A percentile compares a stretch with the other conserved stretches of the same genome.
Evolutionary conservation across 495 filamentous ascomycete genomes (phyloP).

Genomic region (Podospora comata): DNA sequence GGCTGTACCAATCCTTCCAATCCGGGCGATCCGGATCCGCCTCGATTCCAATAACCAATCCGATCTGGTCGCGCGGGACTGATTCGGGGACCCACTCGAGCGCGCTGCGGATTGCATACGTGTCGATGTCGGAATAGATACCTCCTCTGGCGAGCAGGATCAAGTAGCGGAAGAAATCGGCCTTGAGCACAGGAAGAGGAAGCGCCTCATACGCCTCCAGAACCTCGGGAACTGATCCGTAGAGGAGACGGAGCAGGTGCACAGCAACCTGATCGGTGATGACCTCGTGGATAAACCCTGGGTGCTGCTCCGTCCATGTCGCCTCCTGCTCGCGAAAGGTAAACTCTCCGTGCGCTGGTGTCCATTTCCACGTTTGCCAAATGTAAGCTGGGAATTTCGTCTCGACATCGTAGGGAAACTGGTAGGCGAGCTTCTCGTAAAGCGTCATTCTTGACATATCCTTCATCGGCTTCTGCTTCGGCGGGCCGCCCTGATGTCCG

Average conservation of each 20-base stretch:
- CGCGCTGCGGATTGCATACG: conserved; percentile 74
- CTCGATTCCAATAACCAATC: conserved; percentile 90
- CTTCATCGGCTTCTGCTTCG: conserved; percentile 43
- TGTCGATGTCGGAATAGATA: conserved; percentile 97
- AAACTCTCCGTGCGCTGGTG: conserved; percentile 78
- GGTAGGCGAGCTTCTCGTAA: conserved; percentile 81
- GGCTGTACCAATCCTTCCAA: conserved; percentile 94
- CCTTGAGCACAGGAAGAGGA: conserved; percentile 85
- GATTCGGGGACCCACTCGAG: conserved; percentile 80
- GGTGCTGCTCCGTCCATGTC: conserved; percentile 86
- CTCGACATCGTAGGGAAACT: conserved; percentile 88
- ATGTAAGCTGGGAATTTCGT: conserved; percentile 93
- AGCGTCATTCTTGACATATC: conserved; percentile 63
- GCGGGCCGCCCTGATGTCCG: conserved; percentile 22
- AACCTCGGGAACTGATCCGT: conserved; percentile 82
- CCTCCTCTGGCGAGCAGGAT: conserved; percentile 91
- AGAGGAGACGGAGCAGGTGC: conserved; percentile 79
- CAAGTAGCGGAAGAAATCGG: conserved; percentile 96
- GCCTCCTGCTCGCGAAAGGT: conserved; percentile 77
- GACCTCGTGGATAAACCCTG: conserved; percentile 91
- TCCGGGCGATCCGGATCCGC: conserved; percentile 90
- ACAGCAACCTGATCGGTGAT: conserved; percentile 85
- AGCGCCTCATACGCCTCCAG: conserved; percentile 87
- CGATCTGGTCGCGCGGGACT: conserved; percentile 72
- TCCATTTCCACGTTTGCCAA: conserved; percentile 98